Conservation (phyloP, 257 asterid genomes). For the Solanum medicagineum region DNA sequence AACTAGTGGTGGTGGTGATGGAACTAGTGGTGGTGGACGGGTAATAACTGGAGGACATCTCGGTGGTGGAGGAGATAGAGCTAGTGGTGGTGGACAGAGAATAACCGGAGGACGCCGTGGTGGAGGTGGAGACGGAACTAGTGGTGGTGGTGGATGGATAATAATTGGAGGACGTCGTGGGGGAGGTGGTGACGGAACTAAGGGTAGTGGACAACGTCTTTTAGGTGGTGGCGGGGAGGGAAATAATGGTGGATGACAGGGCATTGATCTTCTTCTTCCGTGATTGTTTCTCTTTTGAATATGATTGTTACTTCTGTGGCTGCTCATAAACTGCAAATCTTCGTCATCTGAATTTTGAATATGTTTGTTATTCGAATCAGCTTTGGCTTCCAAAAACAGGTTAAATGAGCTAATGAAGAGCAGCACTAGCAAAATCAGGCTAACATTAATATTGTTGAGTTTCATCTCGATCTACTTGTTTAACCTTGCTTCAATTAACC, state of each 20-base stretch:
- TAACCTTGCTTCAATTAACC: background rate
- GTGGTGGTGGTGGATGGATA: background rate
- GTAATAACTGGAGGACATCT: background rate
- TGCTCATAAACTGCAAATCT: background rate
- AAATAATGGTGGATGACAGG: background rate
- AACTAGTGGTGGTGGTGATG: background rate
- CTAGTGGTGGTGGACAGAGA: background rate
- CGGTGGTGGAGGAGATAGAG: background rate
- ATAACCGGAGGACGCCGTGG: background rate
- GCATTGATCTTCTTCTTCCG: background rate
- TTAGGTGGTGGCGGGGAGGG: background rate
- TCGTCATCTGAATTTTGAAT: background rate
- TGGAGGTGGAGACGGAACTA: background rate
- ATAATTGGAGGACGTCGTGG: background rate
- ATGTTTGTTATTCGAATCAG: background rate
- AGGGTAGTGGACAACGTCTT: background rate
- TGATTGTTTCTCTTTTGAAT: background rate
- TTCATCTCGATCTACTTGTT: background rate
- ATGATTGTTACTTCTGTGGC: background rate
- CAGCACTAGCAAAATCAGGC: background rate
- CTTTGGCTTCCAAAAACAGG: background rate
- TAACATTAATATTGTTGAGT: background rate
- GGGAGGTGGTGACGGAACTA: background rate
- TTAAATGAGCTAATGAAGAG: background rate
- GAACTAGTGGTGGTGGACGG: background rate